Base-by-base conservation (phyloP, 352 stramenopile species). In the Peronospora destructor region DNA sequence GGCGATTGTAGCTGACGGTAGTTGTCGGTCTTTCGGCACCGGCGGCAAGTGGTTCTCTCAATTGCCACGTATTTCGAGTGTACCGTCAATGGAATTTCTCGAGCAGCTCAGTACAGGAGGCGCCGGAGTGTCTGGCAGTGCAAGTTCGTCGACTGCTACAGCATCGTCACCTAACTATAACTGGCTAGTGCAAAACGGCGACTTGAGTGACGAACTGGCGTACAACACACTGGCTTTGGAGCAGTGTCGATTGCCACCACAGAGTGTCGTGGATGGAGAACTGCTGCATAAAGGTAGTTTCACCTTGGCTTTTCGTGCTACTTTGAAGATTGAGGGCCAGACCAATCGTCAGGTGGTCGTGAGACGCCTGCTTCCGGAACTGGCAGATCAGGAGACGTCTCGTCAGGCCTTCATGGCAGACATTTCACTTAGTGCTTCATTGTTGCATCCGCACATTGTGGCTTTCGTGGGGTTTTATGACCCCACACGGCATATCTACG, bases 391-490 rank as follows among this genome's bases (percentile, higher is more conserved):
- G 14, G 45, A 64, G 13, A 38, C 45, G 6, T 58, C 59, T 43
- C 56, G 56, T 8, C 54, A 59, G 19, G 64, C 59, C 9, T 78
- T 78, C 28, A 61, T 75, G 61, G 56, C 54, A 36, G 54, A 70
- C 19, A 51, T 78, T n/a, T 45, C 49, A 16, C 55, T 68, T 26
- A 62, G 50, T 45, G 43, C 53, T 13, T 41, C 45, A n/a, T 38
- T 73, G 0, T 33, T 63, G 11, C 68, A 78, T 14, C 59, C 65
- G 5, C 55, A 56, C 2, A 68, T 78, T 36, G 65, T 73, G 6
- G 53, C 58, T 6, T 72, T 78, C 2, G 19, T 75, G 3, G 68
- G 68, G 2, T 71, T 73, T 28, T 73, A 61, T 38, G 56, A 70
- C 17, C 41, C 53, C 3, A 44, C 38, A 4, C 47, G 49, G 12